Evolutionary conservation across 306 rosid species (phyloP).

Genomic region (Glycyrrhiza uralensis): DNA sequence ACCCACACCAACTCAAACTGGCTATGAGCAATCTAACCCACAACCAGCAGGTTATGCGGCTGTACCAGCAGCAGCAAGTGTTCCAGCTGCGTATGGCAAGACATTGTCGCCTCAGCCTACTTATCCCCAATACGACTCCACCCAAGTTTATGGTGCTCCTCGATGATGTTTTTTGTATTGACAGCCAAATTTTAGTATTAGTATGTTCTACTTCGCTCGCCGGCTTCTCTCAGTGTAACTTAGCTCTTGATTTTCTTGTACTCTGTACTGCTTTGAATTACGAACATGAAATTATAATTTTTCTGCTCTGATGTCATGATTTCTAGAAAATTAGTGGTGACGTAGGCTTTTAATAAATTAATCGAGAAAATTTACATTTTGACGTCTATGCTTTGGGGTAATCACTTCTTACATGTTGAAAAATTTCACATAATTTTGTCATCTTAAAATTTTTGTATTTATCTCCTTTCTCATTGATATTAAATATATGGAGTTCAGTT

Average conservation of each 20-base stretch:
- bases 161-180: slow-evolving; percentile 36
- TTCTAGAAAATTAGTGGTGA: not conserved
- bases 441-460: too few species aligned
- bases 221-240: slow-evolving; percentile 24
- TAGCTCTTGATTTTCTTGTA: slow-evolving; percentile 28
- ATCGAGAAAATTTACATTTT: not conserved
- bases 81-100: slow-evolving; percentile 66
- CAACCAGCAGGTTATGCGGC: slow-evolving; percentile 65
- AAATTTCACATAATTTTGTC: not conserved
- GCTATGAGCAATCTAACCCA: slow-evolving; percentile 66
- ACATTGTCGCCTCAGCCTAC: slow-evolving; percentile 88
- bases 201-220: slow-evolving; percentile 14
- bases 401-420: too few species aligned
- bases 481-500: too few species aligned
- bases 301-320: not conserved
- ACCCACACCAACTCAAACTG: slow-evolving; percentile 59
- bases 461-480: too few species aligned
- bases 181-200: slow-evolving; percentile 10
- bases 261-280: slow-evolving; percentile 3
- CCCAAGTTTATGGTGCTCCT: slow-evolving; percentile 73
- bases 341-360: not conserved
- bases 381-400: not conserved
- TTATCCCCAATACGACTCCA: slow-evolving; percentile 78
- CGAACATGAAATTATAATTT: slow-evolving; percentile 11
- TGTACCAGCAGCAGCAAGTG: slow-evolving; percentile 48